Conservation (phyloP, 2,329 filamentous ascomycete genomes). For the Botrytis deweyae region DNA sequence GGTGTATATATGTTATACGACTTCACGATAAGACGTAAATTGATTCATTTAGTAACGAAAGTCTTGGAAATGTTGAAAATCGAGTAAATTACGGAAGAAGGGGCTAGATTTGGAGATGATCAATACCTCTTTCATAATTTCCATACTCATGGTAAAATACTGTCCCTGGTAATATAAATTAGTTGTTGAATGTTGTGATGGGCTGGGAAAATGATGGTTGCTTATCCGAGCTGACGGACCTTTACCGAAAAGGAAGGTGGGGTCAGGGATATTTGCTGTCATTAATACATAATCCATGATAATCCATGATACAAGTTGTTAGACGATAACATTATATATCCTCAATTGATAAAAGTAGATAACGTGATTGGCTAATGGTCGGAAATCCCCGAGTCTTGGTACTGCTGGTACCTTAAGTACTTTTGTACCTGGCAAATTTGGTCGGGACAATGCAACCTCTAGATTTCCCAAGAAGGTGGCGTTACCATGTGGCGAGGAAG, state of each 20-base stretch:
- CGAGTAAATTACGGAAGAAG: neutral
- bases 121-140: neutral
- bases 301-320: neutral
- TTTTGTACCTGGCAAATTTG: constrained; percentile 4
- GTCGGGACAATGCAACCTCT: neutral
- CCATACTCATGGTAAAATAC: neutral
- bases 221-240: constrained; percentile 8
- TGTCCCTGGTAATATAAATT: neutral
- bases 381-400: neutral
- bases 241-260: constrained; percentile 12
- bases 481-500: constrained; percentile 2
- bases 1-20: constrained; percentile 15
- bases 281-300: neutral
- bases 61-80: neutral
- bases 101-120: neutral
- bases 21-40: constrained; percentile 17
- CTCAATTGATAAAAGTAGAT: neutral
- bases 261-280: neutral
- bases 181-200: neutral
- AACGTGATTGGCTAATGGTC: neutral
- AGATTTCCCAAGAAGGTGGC: neutral
- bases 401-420: constrained; percentile 1
- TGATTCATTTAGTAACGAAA: constrained; percentile 4
- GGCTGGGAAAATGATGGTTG: constrained; percentile 3
- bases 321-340: neutral